Base-by-base conservation (phyloP, 2,329 filamentous ascomycete species). In the Pseudogymnoascus sp. region DNA sequence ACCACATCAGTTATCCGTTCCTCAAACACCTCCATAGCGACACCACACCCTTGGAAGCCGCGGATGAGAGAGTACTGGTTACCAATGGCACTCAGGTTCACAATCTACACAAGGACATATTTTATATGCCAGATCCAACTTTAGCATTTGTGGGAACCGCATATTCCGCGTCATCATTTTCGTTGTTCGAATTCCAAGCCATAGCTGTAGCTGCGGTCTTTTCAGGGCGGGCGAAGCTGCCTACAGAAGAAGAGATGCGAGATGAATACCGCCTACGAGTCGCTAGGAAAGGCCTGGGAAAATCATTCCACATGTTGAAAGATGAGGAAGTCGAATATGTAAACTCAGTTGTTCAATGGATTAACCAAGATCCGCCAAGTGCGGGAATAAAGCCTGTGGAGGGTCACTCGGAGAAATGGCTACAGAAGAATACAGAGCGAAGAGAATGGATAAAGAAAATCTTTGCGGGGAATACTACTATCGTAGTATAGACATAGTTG, bases 1-100 rank as follows among this genome's bases (percentile, higher is more conserved):
- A 91, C 68, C 82, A 87, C 67, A 84, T 84, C 12, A 83, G 84
- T 0, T 80, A 87, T 13, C 87, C 88, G 0, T 91, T 89, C 66
- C 75, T 91, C 0, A 70, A 75, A 0, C 71, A 81, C 8, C 75
- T 81, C 15, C 80, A 77, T 64, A 73, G 72, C 0, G 75, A 76
- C 12, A 74, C 73, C 0, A 44, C 74, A 0, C 59, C 73, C 0
- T 73, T 77, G 0, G 71, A 79, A 1, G 68, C 82, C 0, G 85
- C 84, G 0, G 76, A 79, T 38, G 78, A 83, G 0, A 74, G 71
- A 0, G 72, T 84, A 0, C 74, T 91, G 0, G 81, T 90, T 4
- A 89, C 83, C 0, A 72, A 71, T 61, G 70, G 70, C 13, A 67
- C 63, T 1, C 68, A 70, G 63, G 71, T 77, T 2, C 79, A 81